These are phyloP conservation scores for Boletus rufocinnamomeus DNA, from an alignment of 768 basidiomycete genomes.

Conservation along the genomic window DNA sequence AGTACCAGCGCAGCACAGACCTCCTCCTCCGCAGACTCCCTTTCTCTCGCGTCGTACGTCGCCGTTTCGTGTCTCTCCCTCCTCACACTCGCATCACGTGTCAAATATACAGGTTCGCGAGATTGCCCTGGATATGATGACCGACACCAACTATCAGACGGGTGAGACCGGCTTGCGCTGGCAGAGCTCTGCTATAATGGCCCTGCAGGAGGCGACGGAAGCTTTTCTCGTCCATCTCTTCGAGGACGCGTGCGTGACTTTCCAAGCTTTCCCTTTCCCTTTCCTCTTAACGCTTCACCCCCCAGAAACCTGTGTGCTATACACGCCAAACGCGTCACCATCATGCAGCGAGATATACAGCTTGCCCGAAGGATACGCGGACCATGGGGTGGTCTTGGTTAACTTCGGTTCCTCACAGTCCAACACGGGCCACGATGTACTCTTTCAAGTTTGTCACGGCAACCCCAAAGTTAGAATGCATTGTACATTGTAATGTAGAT, in stretches of 20 bases:
- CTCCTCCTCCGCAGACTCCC: conserved; percentile 85
- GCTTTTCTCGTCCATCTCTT: conserved; percentile 95
- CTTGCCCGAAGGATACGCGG: conserved; percentile 94
- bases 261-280: not conserved
- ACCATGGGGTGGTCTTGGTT: conserved; percentile 76
- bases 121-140: conserved; percentile 88
- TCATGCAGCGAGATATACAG: conserved; percentile 97
- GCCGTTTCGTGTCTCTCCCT: not conserved
- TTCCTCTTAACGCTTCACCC: conserved; percentile 1
- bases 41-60: conserved; percentile 85
- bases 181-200: conserved; percentile 93
- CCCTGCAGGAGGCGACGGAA: conserved; percentile 95
- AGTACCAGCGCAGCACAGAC: conserved; percentile 93
- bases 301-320: conserved; percentile 92
- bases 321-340: conserved; percentile 96
- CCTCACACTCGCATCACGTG: conserved; percentile 3
- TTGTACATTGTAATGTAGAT: conserved; percentile 34
- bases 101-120: conserved; percentile 77
- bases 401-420: conserved; percentile 12
- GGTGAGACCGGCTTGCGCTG: conserved; percentile 73
- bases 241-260: conserved; percentile 88
- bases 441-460: not conserved
- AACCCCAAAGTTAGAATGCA: conserved; percentile 15
- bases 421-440: not conserved
- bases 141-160: conserved; percentile 63